Base-by-base conservation (phyloP, 371 early-diverging fungal genomes). In the Mucor lusitanicus region DNA sequence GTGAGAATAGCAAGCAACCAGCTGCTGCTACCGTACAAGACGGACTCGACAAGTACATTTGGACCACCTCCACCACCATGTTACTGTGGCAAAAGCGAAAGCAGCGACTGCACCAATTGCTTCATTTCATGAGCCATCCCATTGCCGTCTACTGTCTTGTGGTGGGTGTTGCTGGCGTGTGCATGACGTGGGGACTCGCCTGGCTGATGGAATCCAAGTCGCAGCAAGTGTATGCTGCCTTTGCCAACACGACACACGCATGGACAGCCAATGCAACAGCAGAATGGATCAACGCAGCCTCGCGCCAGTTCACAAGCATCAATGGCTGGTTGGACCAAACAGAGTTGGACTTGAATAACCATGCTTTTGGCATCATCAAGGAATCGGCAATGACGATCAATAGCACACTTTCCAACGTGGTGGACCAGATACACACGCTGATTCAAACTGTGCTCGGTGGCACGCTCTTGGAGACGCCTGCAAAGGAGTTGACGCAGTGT, bases 401-500 rank as follows among this genome's bases (percentile, higher is more conserved):
- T 65, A 28, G 60, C 3, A 79, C 80, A 0, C 30, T 83, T 19
- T 54, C 55, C 3, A 53, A 50, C 3, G 71, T 76, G 5, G 69
- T 76, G 2, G 59, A 73, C 28, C 63, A 75, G 25, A 58, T 81
- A 9, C 59, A 65, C 5, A 23, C 17, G 0, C 61, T 74, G 11
- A 60, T 81, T 30, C 37, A 65, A 12, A 54, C 53, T 3, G 62
- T 69, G 0, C 27, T 83, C 2, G 78, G 78, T 25, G 74, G 76
- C 12, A 78, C 84, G 2, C 32, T 77, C 3, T 55, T 83, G 1
- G 75, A 79, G 54, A 32, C 48, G 5, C 76, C 80, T 23, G 74
- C 73, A 1, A 59, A 72, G 35, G 78, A 70, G 32, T 69, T 79
- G 25, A 21, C 76, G 11, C 32, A 74, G 5, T 83, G 84, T 42